A percentile compares a stretch with the other conserved stretches of the same genome.
These are phyloP conservation scores for Stropharia rugosoannulata DNA, from an alignment of 768 basidiomycete genomes.

Conservation along the genomic window DNA sequence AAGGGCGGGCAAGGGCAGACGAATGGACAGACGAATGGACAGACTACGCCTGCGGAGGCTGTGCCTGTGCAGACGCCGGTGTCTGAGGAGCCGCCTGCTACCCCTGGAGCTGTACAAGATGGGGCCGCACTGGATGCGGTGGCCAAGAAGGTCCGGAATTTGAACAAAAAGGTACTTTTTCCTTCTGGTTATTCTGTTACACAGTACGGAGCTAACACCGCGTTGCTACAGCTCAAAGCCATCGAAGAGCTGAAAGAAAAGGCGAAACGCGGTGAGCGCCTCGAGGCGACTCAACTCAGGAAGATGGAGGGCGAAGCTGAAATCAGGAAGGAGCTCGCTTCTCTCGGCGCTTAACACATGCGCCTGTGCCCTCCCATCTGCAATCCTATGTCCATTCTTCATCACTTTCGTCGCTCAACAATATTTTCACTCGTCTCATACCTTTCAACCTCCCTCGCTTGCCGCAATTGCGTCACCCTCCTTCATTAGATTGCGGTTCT, in stretches of 20 bases:
- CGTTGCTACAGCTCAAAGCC: conserved; percentile 76
- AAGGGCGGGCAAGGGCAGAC: conserved; percentile 29
- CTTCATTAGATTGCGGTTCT: too few species aligned
- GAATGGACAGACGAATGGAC: conserved; percentile 30
- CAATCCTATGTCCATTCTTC: too few species aligned
- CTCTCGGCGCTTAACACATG: conserved; percentile 25
- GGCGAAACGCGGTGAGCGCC: conserved; percentile 81
- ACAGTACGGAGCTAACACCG: background rate
- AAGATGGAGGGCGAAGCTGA: conserved; percentile 93
- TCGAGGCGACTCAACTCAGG: conserved; percentile 94
- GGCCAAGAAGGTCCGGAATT: conserved; percentile 91
- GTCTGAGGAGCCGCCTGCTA: conserved; percentile 41
- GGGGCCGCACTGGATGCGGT: conserved; percentile 61
- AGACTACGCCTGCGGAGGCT: conserved; percentile 9
- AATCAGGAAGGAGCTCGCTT: conserved; percentile 76
- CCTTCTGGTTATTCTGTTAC: background rate
- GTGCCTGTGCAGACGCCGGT: conserved; percentile 15
- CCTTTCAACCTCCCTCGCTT: too few species aligned
- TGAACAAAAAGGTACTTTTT: conserved; percentile 85
- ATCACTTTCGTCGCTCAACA: too few species aligned
- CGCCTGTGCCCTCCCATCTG: too few species aligned
- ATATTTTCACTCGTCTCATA: too few species aligned
- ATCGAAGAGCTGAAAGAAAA: conserved; percentile 98
- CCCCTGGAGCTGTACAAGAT: conserved; percentile 46
- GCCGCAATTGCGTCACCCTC: too few species aligned